Evolutionary conservation across 768 basidiomycete genomes (phyloP).

Genomic region (Lyophyllum shimeji): DNA sequence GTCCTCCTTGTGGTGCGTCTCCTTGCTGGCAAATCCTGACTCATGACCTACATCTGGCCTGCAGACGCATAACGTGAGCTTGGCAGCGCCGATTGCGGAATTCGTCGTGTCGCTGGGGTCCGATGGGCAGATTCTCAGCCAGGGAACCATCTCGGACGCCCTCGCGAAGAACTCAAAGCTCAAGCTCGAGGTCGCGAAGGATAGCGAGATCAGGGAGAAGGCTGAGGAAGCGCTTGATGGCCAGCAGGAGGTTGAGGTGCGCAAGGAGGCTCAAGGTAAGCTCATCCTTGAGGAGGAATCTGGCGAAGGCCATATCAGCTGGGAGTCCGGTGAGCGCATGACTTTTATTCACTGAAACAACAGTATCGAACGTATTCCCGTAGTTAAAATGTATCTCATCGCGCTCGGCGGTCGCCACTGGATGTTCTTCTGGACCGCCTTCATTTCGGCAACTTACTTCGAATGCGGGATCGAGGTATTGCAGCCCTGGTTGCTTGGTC

Average conservation of each 20-base stretch:
- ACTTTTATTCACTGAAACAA: neutral
- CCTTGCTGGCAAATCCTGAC: neutral
- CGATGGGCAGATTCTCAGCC: slow-evolving; percentile 51
- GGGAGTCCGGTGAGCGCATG: slow-evolving; percentile 33
- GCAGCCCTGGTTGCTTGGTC: slow-evolving; percentile 43
- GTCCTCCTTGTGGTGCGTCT: slow-evolving; percentile 69
- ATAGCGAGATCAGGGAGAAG: slow-evolving; percentile 26
- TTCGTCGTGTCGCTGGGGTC: slow-evolving; percentile 54
- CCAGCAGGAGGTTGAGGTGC: slow-evolving; percentile 14
- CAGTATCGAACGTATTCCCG: slow-evolving; percentile 17
- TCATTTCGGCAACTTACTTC: slow-evolving; percentile 21
- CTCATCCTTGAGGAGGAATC: slow-evolving; percentile 66
- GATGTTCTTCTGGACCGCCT: slow-evolving; percentile 32
- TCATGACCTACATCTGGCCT: neutral
- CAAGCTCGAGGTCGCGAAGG: slow-evolving; percentile 27
- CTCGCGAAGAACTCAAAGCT: slow-evolving; percentile 35
- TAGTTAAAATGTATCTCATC: slow-evolving; percentile 35
- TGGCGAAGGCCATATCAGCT: slow-evolving; percentile 55
- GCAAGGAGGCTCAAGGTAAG: slow-evolving; percentile 43
- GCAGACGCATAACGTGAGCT: slow-evolving; percentile 49
- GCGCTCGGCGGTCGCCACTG: slow-evolving; percentile 34
- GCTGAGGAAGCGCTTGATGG: slow-evolving; percentile 21
- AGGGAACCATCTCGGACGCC: slow-evolving; percentile 48
- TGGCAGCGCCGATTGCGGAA: slow-evolving; percentile 50
- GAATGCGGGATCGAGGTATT: slow-evolving; percentile 21